Conservation (phyloP, 1,284 basidiomycete species). For the Hypsizygus ulmarius region DNA sequence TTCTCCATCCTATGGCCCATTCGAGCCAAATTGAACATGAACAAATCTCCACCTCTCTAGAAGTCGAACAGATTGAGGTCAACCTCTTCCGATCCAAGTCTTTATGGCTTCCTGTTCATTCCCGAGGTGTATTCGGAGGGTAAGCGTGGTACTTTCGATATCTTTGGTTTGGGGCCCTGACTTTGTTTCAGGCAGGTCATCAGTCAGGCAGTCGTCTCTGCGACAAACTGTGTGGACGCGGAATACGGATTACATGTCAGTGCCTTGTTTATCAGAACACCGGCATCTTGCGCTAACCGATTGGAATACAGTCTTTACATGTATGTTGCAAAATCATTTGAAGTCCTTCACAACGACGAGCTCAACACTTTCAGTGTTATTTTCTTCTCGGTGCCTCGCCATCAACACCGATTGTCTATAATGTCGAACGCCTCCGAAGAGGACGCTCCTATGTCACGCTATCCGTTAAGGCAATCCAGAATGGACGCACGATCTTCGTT, state of each 20-base stretch:
- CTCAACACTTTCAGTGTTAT: conserved; percentile 56
- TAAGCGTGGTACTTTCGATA: conserved; percentile 19
- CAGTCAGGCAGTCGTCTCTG: conserved; percentile 80
- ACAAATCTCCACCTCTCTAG: conserved; percentile 66
- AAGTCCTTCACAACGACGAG: background rate
- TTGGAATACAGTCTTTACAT: conserved; percentile 57
- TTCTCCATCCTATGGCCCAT: conserved; percentile 23
- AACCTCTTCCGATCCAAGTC: conserved; percentile 75
- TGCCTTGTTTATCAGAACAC: conserved; percentile 10
- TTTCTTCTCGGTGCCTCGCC: conserved; percentile 79
- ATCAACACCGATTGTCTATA: conserved; percentile 78
- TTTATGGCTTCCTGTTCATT: conserved; percentile 63
- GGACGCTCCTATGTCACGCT: conserved; percentile 74
- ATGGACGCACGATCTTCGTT: conserved; percentile 76
- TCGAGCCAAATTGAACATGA: conserved; percentile 50
- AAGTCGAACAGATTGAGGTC: conserved; percentile 77
- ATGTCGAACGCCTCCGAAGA: conserved; percentile 83
- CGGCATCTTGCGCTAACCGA: conserved; percentile 3
- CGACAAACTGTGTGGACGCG: conserved; percentile 70
- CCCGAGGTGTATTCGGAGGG: conserved; percentile 86
- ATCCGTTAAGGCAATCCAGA: conserved; percentile 70
- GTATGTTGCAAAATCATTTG: conserved; percentile 40
- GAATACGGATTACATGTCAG: conserved; percentile 73
- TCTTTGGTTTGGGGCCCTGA: background rate
- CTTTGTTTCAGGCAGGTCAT: conserved; percentile 64